Percentiles rank a stretch among this genome's conserved stretches.
phyloP scores from a whole-genome alignment of 805 yeast genomes.

The Wickerhamiella shivajii region DNA sequence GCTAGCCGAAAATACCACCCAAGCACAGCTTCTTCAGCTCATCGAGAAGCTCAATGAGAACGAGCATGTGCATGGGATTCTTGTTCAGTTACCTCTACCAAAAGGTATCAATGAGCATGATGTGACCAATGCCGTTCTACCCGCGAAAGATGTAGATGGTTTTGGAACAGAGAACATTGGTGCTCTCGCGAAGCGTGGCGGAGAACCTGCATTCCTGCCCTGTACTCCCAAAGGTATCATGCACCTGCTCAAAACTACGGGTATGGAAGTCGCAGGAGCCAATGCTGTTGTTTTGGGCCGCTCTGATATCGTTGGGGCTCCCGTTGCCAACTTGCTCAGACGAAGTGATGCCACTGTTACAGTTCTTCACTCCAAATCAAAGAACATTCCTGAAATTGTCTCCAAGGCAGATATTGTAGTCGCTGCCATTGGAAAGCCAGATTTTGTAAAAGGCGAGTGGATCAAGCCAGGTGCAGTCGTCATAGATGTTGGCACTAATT shows the following conservation, averaged over 20 bases:
- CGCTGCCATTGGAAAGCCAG: conserved; percentile 82
- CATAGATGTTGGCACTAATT: conserved; percentile 92
- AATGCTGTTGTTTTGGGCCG: conserved; percentile 87
- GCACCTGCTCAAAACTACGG: conserved; percentile 57
- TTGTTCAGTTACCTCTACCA: conserved; percentile 87
- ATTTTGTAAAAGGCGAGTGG: conserved; percentile 77
- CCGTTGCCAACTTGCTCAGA: conserved; percentile 72
- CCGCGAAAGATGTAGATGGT: conserved; percentile 89
- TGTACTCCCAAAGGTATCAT: conserved; percentile 94
- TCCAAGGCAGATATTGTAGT: conserved; percentile 72
- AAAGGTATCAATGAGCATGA: conserved; percentile 58
- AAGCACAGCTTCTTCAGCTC: conserved; percentile 40
- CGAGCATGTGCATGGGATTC: conserved; percentile 65
- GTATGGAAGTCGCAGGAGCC: conserved; percentile 57
- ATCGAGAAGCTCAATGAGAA: conserved; percentile 58
- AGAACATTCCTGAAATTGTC: conserved; percentile 42
- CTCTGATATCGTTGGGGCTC: conserved; percentile 92
- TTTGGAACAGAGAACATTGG: conserved; percentile 82
- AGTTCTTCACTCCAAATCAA: conserved; percentile 62
- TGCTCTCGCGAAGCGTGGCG: conserved; percentile 76
- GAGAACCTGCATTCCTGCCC: conserved; percentile 70
- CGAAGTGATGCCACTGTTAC: conserved; percentile 76
- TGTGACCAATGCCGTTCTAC: conserved; percentile 67
- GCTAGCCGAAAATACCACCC: conserved; percentile 46
- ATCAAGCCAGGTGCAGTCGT: conserved; percentile 73